Base-by-base conservation (phyloP, 345 rosid species). In the Anastatica hierochuntica region DNA sequence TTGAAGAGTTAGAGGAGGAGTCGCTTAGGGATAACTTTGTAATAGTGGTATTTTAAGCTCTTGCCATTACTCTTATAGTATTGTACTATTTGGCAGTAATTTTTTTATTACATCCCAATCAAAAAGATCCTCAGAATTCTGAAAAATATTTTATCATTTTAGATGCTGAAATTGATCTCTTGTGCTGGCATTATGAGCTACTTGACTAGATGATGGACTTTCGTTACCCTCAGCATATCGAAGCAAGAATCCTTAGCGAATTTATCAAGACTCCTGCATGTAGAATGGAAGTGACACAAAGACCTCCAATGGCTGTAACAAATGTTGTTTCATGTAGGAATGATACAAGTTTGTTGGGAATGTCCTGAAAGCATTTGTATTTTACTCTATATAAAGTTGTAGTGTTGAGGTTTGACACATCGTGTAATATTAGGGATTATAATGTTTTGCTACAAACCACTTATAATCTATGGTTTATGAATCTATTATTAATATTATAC, bases 191-290 rank as follows among this genome's bases (percentile, higher is more conserved):
- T 95, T 92, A 88, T 37, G 98, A 92, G 80, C 71, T 92, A 63
- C 98, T 92, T 58, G 98, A 92, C 61, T 96, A 92, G 78, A 92
- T 92, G 78, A 88, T 92, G 98, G 96, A 92, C 77, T 92, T 84
- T 49, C 96, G 96, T 49, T 92, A 80, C 69, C 95, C 98, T 68
- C 95, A 92, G 64, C 85, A 75, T 56, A 92, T 96, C 0, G 96
- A 88, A 59, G 98, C 98, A 36, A 88, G 58, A 58, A 88, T 88
- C 47, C 83, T 92, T 47, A 78, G 98, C 44, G 98, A 92, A 64
- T 92, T 92, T 64, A 92, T 92, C 66, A 88, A 88, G 81, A 92
- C 96, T 2, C 95, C 88, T 78, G 95, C 98, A 10, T 92, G 85
- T 74, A 81, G 90, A 75, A 83, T 92, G 98, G 98, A 92, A 70